Percentiles rank a stretch among this genome's conserved stretches.
Conservation (phyloP, 768 basidiomycete species). For the Daedaleopsis sinensis region DNA sequence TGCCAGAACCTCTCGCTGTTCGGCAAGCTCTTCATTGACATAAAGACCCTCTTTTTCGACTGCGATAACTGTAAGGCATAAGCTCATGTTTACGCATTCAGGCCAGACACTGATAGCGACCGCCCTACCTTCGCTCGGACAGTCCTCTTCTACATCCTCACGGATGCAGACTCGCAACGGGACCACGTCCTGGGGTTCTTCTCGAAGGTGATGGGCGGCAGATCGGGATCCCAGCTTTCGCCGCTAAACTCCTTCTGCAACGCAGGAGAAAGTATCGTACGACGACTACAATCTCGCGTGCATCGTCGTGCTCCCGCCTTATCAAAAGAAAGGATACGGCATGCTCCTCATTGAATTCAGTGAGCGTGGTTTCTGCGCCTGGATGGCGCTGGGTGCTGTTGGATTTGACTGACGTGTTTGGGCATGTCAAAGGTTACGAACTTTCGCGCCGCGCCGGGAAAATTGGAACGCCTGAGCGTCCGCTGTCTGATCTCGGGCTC, state of each 20-base stretch:
- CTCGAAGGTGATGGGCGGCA: constrained; percentile 52
- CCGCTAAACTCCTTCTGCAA: constrained; percentile 5
- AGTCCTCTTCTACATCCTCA: constrained; percentile 94
- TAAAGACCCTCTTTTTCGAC: constrained; percentile 94
- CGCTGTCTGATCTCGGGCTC: constrained; percentile 90
- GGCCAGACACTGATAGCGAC: background rate
- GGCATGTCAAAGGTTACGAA: constrained; percentile 74
- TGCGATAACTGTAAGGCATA: constrained; percentile 75
- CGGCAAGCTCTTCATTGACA: constrained; percentile 98
- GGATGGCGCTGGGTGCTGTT: background rate
- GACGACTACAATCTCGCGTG: constrained; percentile 98
- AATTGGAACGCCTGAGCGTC: constrained; percentile 92
- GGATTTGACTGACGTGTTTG: background rate
- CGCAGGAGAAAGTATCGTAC: constrained; percentile 89
- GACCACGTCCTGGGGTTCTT: constrained; percentile 85
- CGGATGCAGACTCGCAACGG: constrained; percentile 75
- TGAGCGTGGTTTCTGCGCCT: constrained; percentile 40
- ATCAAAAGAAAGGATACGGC: constrained; percentile 87
- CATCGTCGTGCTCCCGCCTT: constrained; percentile 94
- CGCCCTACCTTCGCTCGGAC: constrained; percentile 1
- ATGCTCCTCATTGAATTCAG: constrained; percentile 99
- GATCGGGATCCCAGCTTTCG: background rate
- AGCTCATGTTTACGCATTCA: constrained; percentile 4
- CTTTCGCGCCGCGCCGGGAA: constrained; percentile 79
- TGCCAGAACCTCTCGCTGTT: constrained; percentile 96